Conservation (phyloP, 495 filamentous ascomycete species). For the Penicillium antarcticum region DNA sequence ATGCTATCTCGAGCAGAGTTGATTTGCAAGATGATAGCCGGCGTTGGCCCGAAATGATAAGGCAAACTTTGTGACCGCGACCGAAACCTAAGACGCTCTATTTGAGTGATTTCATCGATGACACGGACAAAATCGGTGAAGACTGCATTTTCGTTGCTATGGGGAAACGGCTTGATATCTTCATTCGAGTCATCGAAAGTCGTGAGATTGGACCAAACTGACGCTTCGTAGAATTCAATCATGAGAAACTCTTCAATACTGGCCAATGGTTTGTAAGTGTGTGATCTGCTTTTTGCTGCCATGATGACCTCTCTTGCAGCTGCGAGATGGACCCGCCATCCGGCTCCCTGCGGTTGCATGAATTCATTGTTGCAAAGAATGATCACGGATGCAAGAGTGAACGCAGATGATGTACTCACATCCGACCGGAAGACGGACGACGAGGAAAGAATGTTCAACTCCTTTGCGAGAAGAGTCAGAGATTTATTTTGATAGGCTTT, state of each 20-base stretch:
- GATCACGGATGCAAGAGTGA: constrained; percentile 15
- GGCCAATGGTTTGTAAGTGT: constrained; percentile 1
- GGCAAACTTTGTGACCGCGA: not conserved
- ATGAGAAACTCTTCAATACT: constrained; percentile 13
- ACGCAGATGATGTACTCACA: not conserved
- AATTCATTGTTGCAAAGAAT: constrained; percentile 18
- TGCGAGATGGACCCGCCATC: constrained; percentile 13
- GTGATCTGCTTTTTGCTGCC: not conserved
- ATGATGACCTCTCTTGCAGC: constrained; percentile 13
- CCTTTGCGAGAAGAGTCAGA: constrained; percentile 7
- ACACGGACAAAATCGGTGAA: constrained; percentile 16
- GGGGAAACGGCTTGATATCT: not conserved
- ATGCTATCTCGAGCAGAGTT: constrained; percentile 9
- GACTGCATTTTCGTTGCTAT: constrained; percentile 9
- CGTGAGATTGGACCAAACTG: constrained; percentile 14
- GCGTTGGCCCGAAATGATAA: not conserved
- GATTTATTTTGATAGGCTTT: constrained; percentile 15
- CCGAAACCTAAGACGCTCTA: constrained; percentile 6
- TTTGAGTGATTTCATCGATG: constrained; percentile 13
- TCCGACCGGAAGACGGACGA: not conserved
- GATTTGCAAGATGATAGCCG: constrained; percentile 11
- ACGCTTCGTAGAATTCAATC: constrained; percentile 12
- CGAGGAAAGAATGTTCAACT: constrained; percentile 9
- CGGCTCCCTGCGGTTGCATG: constrained; percentile 8
- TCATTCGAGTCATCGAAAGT: constrained; percentile 7